A percentile compares a stretch with the other conserved stretches of the same genome.
These are phyloP conservation scores for Colletotrichum lupini DNA, from an alignment of 2,329 filamentous ascomycete species.

Conservation along the genomic window DNA sequence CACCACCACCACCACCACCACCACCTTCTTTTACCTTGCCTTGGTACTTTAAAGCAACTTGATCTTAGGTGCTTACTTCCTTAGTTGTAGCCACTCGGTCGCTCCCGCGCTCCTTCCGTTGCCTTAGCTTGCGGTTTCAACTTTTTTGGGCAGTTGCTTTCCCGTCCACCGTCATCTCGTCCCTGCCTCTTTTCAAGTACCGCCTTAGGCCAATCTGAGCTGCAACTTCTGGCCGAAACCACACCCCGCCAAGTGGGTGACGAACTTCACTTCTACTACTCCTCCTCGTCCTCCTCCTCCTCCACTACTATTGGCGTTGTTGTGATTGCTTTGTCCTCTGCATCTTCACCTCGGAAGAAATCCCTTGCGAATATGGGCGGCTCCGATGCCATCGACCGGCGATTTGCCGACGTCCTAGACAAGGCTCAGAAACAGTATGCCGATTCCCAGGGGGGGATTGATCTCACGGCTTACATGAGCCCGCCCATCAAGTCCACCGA, in stretches of 20 bases:
- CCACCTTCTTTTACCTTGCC: not conserved
- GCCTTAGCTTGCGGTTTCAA: not conserved
- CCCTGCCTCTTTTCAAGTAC: not conserved
- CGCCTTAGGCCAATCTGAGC: not conserved
- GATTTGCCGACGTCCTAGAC: conserved; percentile 44
- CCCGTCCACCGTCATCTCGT: not conserved
- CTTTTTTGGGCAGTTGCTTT: not conserved
- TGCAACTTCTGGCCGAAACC: not conserved
- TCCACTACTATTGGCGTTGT: not conserved
- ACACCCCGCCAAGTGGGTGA: not conserved
- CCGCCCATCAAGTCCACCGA: conserved; percentile 47
- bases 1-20: not conserved
- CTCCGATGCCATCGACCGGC: conserved; percentile 27
- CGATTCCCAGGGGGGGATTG: conserved; percentile 42
- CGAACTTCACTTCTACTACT: no score
- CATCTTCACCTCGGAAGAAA: not conserved
- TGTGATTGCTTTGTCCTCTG: no score
- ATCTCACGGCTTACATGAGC: conserved; percentile 45
- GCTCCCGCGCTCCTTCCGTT: conserved; percentile 26
- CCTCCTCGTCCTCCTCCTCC: not conserved
- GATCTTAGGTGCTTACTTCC: not conserved
- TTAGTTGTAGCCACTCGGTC: not conserved
- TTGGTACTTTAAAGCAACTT: not conserved
- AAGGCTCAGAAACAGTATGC: conserved; percentile 48
- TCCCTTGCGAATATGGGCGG: conserved; percentile 21